A percentile compares a stretch with the other conserved stretches of the same genome.
Evolutionary conservation across 495 filamentous ascomycete genomes (phyloP).

Genomic region (Hyaloscypha hepaticicola): DNA sequence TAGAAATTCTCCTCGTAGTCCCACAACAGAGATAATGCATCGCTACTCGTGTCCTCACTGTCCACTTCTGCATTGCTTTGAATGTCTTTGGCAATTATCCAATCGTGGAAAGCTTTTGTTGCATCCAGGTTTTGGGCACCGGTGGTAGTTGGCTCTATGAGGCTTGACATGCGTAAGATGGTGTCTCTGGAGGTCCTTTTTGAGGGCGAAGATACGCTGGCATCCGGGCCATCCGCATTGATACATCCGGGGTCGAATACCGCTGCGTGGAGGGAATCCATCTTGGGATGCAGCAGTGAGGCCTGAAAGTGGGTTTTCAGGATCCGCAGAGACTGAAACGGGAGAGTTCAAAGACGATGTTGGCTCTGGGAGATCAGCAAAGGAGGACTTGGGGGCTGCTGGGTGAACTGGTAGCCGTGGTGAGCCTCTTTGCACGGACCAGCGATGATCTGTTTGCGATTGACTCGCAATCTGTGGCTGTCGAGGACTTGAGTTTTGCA

Average conservation of each 20-base stretch:
- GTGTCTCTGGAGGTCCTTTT: not conserved
- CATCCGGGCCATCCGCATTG: not conserved
- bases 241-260: no score
- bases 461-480: not conserved
- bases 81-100: constrained; percentile 1
- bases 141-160: not conserved
- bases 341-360: not conserved
- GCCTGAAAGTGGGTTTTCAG: not conserved
- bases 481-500: not conserved
- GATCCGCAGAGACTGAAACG: not conserved
- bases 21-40: not conserved
- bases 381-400: not conserved
- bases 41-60: not conserved
- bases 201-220: not conserved
- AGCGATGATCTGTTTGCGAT: not conserved
- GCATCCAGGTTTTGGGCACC: constrained; percentile 1
- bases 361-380: not conserved
- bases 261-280: no score
- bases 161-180: not conserved
- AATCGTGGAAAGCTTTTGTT: not conserved
- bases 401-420: not conserved
- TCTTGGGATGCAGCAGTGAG: no score
- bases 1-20: no score
- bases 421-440: no score
- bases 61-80: not conserved